Conservation (phyloP, 768 basidiomycete species). For the Mycena indigotica region DNA sequence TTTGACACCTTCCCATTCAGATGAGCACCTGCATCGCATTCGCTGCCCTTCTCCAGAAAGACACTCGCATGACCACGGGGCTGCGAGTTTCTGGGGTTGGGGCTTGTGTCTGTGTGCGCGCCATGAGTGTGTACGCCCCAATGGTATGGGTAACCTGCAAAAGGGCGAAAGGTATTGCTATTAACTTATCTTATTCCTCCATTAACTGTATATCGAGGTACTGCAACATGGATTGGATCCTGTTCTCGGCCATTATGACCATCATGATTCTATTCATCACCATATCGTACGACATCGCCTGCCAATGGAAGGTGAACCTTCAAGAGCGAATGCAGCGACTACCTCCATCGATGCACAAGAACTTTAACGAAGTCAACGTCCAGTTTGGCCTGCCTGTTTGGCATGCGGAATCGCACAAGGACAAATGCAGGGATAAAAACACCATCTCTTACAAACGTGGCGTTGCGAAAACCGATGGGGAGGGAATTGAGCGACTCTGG, state of each 20-base stretch:
- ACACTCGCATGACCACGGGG: background rate
- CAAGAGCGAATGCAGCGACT: background rate
- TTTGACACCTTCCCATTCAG: background rate
- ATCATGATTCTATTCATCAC: background rate
- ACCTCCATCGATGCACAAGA: background rate
- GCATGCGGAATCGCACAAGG: background rate
- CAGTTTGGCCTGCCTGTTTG: conserved; percentile 1
- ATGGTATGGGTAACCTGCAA: conserved; percentile 1
- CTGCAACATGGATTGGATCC: conserved; percentile 4
- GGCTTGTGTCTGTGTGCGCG: background rate
- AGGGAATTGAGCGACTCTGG: conserved; percentile 25
- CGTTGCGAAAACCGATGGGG: conserved; percentile 7
- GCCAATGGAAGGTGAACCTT: conserved; percentile 1
- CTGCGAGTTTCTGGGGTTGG: conserved; percentile 5
- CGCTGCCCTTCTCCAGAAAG: background rate
- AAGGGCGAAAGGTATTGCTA: background rate
- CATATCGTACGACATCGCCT: background rate
- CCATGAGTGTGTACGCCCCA: conserved; percentile 3
- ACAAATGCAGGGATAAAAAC: conserved; percentile 11
- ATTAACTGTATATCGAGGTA: background rate
- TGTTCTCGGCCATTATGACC: background rate
- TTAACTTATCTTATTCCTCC: background rate
- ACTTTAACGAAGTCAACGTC: background rate
- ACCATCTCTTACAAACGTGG: conserved; percentile 15
- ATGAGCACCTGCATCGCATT: background rate